phyloP scores from a whole-genome alignment of 1,284 basidiomycete genomes.

The Cutaneotrichosporon dermatis region DNA sequence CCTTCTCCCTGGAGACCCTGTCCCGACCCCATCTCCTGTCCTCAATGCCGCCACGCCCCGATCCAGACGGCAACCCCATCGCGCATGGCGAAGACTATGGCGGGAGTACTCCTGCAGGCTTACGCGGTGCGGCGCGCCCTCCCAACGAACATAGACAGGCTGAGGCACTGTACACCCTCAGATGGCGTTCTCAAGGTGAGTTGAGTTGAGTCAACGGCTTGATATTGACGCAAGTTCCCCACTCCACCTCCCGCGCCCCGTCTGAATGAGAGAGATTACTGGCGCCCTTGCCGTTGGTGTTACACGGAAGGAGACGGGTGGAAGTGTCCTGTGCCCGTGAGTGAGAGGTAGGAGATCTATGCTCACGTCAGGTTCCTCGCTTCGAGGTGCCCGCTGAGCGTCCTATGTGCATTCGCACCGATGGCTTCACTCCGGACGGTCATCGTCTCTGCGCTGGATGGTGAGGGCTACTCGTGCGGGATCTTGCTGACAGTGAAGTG shows the following conservation, averaged over 20 bases:
- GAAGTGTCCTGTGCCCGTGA: slow-evolving; percentile 21
- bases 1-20: slow-evolving; percentile 65
- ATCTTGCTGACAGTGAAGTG: slow-evolving; percentile 9
- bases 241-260: slow-evolving; percentile 19
- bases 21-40: slow-evolving; percentile 54
- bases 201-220: background rate
- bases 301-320: slow-evolving; percentile 22
- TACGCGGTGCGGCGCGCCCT: slow-evolving; percentile 13
- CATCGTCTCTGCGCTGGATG: slow-evolving; percentile 25
- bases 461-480: background rate
- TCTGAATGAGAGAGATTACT: slow-evolving; percentile 17
- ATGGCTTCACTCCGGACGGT: slow-evolving; percentile 22
- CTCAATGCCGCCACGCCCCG: slow-evolving; percentile 22
- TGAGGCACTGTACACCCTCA: slow-evolving; percentile 11
- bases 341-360: background rate
- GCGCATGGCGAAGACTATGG: slow-evolving; percentile 21
- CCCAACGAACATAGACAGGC: slow-evolving; percentile 21
- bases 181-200: slow-evolving; percentile 15
- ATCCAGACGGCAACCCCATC: slow-evolving; percentile 19
- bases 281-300: slow-evolving; percentile 23
- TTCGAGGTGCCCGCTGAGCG: slow-evolving; percentile 21
- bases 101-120: slow-evolving; percentile 16
- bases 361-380: slow-evolving; percentile 18
- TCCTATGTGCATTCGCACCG: slow-evolving; percentile 15
- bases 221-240: slow-evolving; percentile 21